phyloP scores from a whole-genome alignment of 495 filamentous ascomycete species.

The Penicillium ucsense region DNA sequence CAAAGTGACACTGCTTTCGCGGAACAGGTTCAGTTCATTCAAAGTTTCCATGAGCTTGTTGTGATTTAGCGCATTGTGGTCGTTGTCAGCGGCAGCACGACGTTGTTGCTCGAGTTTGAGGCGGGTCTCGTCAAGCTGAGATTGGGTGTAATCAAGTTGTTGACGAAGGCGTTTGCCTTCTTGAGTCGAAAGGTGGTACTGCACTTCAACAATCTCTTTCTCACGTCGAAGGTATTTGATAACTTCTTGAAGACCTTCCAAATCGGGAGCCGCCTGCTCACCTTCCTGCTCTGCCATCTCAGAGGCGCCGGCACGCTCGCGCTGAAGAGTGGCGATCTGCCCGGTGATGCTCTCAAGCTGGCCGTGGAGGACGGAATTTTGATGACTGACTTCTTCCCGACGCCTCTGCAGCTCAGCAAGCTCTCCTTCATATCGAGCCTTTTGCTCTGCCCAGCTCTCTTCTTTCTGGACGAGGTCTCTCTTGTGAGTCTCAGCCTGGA shows the following conservation, averaged over 20 bases:
- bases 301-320: slow-evolving; percentile 49
- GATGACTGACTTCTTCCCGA: slow-evolving; percentile 68
- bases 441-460: slow-evolving; percentile 75
- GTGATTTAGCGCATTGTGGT: slow-evolving; percentile 60
- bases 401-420: slow-evolving; percentile 65
- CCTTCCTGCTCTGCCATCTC: slow-evolving; percentile 33
- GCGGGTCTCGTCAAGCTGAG: slow-evolving; percentile 75
- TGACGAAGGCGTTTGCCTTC: slow-evolving; percentile 81
- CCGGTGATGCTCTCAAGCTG: slow-evolving; percentile 74
- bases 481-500: slow-evolving; percentile 73
- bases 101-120: slow-evolving; percentile 84
- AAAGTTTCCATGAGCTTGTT: slow-evolving; percentile 87
- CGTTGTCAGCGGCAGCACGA: slow-evolving; percentile 60
- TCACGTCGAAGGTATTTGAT: slow-evolving; percentile 87
- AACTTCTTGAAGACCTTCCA: slow-evolving; percentile 75
- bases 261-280: slow-evolving; percentile 34
- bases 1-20: slow-evolving; percentile 83
- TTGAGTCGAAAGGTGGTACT: slow-evolving; percentile 78
- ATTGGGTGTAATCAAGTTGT: slow-evolving; percentile 76
- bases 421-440: slow-evolving; percentile 73
- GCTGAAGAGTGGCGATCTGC: slow-evolving; percentile 69
- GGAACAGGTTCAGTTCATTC: slow-evolving; percentile 87
- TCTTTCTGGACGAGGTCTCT: slow-evolving; percentile 70
- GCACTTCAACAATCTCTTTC: slow-evolving; percentile 95
- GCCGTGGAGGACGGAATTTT: slow-evolving; percentile 80